Evolutionary conservation across 164 flowering plant species (phyloP).

Genomic region (Berberis vulgaris): DNA sequence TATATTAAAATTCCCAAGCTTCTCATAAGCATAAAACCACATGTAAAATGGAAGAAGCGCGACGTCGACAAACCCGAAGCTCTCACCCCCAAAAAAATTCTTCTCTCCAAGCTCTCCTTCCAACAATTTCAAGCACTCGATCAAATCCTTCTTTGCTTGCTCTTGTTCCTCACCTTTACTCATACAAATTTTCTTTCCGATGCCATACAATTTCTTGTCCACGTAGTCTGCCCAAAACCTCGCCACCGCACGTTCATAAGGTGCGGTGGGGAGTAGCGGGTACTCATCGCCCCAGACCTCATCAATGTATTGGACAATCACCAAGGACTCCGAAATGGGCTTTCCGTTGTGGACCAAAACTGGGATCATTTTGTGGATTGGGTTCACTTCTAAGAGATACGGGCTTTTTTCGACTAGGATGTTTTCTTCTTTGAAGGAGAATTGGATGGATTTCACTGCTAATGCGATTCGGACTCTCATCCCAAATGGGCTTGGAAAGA

Average conservation of each 20-base stretch:
- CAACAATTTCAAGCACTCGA: slow-evolving; percentile 35
- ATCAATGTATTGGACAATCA: slow-evolving; percentile 40
- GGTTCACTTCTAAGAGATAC: slow-evolving; percentile 42
- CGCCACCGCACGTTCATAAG: slow-evolving; percentile 31
- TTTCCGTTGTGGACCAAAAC: slow-evolving; percentile 42
- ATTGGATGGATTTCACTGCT: slow-evolving; percentile 36
- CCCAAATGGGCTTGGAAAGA: slow-evolving; percentile 37
- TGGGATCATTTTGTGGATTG: slow-evolving; percentile 40
- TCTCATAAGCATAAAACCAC: slow-evolving; percentile 46
- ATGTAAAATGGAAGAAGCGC: slow-evolving; percentile 20
- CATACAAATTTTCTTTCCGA: slow-evolving; percentile 29
- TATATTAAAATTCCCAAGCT: slow-evolving; percentile 32
- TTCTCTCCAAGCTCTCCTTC: slow-evolving; percentile 47
- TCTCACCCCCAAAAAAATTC: slow-evolving; percentile 38
- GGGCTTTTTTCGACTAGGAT: slow-evolving; percentile 38
- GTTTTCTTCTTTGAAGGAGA: slow-evolving; percentile 29
- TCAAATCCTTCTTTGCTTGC: slow-evolving; percentile 33
- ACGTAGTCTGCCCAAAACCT: slow-evolving; percentile 50
- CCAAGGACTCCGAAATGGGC: slow-evolving; percentile 31
- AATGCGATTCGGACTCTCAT: slow-evolving; percentile 37
- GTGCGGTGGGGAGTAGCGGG: slow-evolving; percentile 33
- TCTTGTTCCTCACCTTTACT: slow-evolving; percentile 38
- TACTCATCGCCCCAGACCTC: slow-evolving; percentile 38
- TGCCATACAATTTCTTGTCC: slow-evolving; percentile 48
- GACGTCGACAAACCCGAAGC: slow-evolving; percentile 40